phyloP scores from a whole-genome alignment of 139 green algal species.

The Asterochloris sp. region DNA sequence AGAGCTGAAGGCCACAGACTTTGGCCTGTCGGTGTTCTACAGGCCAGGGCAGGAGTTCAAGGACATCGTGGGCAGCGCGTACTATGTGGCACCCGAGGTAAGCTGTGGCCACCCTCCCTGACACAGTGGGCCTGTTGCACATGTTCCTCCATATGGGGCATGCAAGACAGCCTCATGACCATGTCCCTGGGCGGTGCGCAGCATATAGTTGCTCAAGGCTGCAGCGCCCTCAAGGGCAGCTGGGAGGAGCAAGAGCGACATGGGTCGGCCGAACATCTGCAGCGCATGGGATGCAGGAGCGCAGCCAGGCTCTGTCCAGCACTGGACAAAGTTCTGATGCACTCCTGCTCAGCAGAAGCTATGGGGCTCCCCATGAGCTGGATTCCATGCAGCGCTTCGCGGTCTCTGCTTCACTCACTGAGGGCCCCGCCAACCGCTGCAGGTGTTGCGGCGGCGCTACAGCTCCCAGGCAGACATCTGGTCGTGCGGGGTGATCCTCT shows the following conservation, averaged over 20 bases:
- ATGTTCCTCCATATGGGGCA: background rate
- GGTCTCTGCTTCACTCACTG: background rate
- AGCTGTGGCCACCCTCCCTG: background rate
- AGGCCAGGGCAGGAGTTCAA: constrained; percentile 81
- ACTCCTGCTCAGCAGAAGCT: background rate
- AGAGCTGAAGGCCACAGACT: constrained; percentile 91
- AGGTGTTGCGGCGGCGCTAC: constrained; percentile 73
- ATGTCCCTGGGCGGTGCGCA: too few relatives aligned
- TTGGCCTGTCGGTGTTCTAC: constrained; percentile 91
- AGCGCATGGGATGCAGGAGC: too few relatives aligned
- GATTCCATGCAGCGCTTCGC: background rate
- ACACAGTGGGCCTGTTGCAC: background rate
- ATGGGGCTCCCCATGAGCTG: background rate
- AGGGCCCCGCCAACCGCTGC: background rate
- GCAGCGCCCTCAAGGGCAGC: too few relatives aligned
- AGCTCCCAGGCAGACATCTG: constrained; percentile 89
- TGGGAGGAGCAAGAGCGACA: too few relatives aligned
- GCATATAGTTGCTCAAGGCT: too few relatives aligned
- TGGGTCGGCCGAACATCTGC: too few relatives aligned
- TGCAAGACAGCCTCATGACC: too few relatives aligned
- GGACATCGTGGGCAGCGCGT: constrained; percentile 74
- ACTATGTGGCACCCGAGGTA: constrained; percentile 94
- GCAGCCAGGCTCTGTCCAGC: too few relatives aligned
- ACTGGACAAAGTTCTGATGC: too few relatives aligned
- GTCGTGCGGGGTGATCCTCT: constrained; percentile 93